A percentile compares a stretch with the other conserved stretches of the same genome.
phyloP scores from a whole-genome alignment of 2,329 filamentous ascomycete species.

The Moelleriella libera region DNA sequence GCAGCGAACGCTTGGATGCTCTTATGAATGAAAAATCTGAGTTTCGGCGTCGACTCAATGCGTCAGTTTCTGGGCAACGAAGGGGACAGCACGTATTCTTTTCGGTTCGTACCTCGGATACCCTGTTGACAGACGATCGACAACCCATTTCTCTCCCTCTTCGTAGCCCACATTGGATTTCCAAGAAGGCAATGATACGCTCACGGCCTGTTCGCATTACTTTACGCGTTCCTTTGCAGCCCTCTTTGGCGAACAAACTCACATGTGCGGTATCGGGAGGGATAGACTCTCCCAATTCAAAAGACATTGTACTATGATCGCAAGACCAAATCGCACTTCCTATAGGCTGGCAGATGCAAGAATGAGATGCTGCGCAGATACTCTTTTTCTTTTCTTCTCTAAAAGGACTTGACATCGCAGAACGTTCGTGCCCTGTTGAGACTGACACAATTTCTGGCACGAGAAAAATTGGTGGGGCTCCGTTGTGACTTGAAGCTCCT shows the following conservation, averaged over 20 bases:
- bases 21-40: conserved; percentile 82
- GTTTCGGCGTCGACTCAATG: background rate
- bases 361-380: no score
- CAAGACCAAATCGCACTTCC: no score
- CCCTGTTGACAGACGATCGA: conserved; percentile 72
- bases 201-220: conserved; percentile 56
- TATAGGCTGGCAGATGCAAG: no score
- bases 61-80: background rate
- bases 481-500: no score
- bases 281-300: conserved; percentile 53
- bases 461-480: no score
- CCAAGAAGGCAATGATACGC: conserved; percentile 93
- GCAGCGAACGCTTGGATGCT: conserved; percentile 60
- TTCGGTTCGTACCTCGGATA: conserved; percentile 65
- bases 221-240: background rate
- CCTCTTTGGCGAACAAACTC: conserved; percentile 18
- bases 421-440: no score
- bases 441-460: no score
- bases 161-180: conserved; percentile 83
- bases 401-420: no score
- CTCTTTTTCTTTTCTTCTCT: no score
- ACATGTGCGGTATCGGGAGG: conserved; percentile 69
- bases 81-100: background rate
- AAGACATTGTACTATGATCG: conserved; percentile 23
- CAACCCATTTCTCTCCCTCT: conserved; percentile 79